These are phyloP conservation scores for Ustilago tritici DNA, from an alignment of 1,284 basidiomycete species.

Conservation along the genomic window DNA sequence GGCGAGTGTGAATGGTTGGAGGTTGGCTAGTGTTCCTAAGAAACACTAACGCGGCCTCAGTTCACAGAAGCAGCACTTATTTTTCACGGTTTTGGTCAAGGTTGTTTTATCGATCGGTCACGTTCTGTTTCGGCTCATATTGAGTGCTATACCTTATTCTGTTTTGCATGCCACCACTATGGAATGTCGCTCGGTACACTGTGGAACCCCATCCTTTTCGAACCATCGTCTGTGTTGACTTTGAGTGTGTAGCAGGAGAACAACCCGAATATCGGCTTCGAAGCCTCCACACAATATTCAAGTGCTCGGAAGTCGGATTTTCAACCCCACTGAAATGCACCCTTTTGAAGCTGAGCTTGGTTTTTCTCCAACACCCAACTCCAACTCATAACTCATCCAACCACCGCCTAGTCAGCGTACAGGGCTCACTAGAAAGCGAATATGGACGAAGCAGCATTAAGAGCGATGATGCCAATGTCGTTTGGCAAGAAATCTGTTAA, in stretches of 20 bases:
- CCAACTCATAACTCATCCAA: neutral
- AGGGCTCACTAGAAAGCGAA: neutral
- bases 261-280: neutral
- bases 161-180: constrained; percentile 2
- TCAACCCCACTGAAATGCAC: neutral
- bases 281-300: constrained; percentile 8
- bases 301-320: constrained; percentile 8
- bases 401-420: neutral
- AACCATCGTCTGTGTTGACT: too few relatives aligned
- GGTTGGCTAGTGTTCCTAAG: constrained; percentile 45
- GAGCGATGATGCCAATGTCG: constrained; percentile 65
- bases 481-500: constrained; percentile 52
- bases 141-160: neutral
- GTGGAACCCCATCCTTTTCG: too few relatives aligned
- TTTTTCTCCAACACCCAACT: neutral
- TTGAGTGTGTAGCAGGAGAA: neutral
- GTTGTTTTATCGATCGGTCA: neutral
- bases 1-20: constrained; percentile 42
- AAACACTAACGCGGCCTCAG: constrained; percentile 10
- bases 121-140: neutral
- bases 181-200: neutral
- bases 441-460: constrained; percentile 66
- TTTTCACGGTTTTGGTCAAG: neutral
- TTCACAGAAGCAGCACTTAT: neutral
- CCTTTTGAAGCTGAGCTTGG: neutral